Percentiles rank a stretch among this genome's conserved stretches.
phyloP scores from a whole-genome alignment of 305 asterid species.

The Rubia peregrina region DNA sequence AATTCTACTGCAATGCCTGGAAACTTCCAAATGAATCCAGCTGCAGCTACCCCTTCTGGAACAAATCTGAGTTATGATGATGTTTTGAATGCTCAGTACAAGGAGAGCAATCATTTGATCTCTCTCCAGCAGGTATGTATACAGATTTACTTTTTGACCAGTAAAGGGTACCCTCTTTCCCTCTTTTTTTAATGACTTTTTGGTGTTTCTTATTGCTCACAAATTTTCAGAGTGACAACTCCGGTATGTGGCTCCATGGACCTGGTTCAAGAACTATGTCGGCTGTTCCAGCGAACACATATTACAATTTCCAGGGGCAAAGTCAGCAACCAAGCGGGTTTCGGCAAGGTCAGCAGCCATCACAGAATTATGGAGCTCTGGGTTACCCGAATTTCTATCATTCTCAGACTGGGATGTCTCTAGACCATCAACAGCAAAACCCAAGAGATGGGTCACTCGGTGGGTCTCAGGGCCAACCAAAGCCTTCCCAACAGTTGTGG shows the following conservation, averaged over 20 bases:
- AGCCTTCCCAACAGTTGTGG: constrained; percentile 83
- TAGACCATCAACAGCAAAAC: constrained; percentile 71
- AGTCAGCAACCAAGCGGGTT: constrained; percentile 56
- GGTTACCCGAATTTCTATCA: constrained; percentile 78
- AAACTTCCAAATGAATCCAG: constrained; percentile 55
- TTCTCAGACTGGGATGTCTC: constrained; percentile 60
- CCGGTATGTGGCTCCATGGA: constrained; percentile 75
- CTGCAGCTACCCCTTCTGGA: constrained; percentile 71
- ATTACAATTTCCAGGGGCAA: constrained; percentile 54
- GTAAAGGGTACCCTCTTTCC: neutral
- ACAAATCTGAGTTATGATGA: constrained; percentile 60
- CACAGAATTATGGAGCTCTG: constrained; percentile 58
- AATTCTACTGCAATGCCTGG: constrained; percentile 48
- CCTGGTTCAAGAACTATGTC: constrained; percentile 63
- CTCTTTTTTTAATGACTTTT: neutral
- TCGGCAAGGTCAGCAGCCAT: constrained; percentile 72
- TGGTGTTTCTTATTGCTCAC: neutral
- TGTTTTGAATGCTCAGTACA: constrained; percentile 74
- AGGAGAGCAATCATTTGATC: constrained; percentile 59
- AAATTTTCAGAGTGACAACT: constrained; percentile 52
- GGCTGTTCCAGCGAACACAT: constrained; percentile 54
- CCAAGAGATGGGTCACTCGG: constrained; percentile 55
- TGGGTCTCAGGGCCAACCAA: constrained; percentile 68
- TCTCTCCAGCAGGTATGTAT: constrained; percentile 73
- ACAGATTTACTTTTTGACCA: neutral